phyloP scores from a whole-genome alignment of 176 grass and related monocot genomes.

The Calamus simplicifolius region DNA sequence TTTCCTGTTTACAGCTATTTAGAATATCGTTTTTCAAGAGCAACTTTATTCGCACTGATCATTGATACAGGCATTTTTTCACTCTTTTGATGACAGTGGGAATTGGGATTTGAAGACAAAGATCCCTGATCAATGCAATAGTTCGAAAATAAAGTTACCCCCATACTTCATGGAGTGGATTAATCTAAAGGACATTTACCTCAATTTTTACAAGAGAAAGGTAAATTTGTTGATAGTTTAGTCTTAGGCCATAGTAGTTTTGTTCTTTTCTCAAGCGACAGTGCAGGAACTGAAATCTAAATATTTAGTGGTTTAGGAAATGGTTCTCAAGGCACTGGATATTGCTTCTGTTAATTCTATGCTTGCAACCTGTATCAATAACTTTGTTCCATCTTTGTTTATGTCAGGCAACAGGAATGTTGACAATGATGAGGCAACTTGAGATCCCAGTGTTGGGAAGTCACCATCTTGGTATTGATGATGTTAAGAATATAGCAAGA shows the following conservation, averaged over 20 bases:
- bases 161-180: constrained; percentile 90
- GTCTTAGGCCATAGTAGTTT: too few species aligned
- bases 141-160: constrained; percentile 69
- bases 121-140: constrained; percentile 74
- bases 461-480: constrained; percentile 87
- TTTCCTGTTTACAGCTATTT: too few species aligned
- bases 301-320: neutral
- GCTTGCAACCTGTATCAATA: neutral
- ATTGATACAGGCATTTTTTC: too few species aligned
- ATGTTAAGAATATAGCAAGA: constrained; percentile 85
- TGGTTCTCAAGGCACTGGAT: neutral
- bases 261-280: too few species aligned
- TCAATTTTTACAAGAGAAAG: constrained; percentile 84
- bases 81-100: constrained; percentile 39
- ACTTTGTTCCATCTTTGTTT: neutral
- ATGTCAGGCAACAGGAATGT: constrained; percentile 83
- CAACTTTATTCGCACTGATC: too few species aligned
- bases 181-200: constrained; percentile 84
- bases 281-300: too few species aligned
- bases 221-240: constrained; percentile 13
- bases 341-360: too few species aligned
- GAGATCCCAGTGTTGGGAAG: constrained; percentile 54
- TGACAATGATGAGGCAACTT: constrained; percentile 77
- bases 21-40: too few species aligned
- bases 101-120: constrained; percentile 99